These are phyloP conservation scores for Thermomucor indicae-seudaticae DNA, from an alignment of 371 early-diverging fungal genomes.

Conservation along the genomic window DNA sequence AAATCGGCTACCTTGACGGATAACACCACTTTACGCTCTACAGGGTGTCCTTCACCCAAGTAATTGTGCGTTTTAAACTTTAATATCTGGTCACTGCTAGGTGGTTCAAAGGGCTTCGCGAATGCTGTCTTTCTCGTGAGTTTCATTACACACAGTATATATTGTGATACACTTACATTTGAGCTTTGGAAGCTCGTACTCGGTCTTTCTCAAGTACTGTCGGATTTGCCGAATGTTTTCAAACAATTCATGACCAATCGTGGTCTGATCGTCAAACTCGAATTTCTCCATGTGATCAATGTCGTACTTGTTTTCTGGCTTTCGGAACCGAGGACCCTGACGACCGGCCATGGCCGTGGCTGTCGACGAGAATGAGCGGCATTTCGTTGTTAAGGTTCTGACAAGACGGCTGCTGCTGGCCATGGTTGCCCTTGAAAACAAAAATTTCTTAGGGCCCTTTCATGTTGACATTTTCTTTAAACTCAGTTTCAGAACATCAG, in stretches of 20 bases:
- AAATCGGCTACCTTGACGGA: conserved; percentile 51
- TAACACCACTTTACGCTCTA: conserved; percentile 56
- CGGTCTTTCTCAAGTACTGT: conserved; percentile 59
- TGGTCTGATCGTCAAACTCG: conserved; percentile 57
- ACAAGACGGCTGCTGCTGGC: no score
- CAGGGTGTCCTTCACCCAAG: conserved; percentile 61
- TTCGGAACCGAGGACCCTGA: conserved; percentile 27
- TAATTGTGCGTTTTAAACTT: conserved; percentile 56
- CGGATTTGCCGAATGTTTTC: conserved; percentile 58
- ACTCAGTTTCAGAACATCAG: no score
- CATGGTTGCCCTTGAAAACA: no score
- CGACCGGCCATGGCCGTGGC: conserved; percentile 30
- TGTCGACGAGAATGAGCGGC: conserved; percentile 25
- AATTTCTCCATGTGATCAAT: conserved; percentile 53
- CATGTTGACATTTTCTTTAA: no score
- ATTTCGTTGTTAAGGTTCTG: not conserved
- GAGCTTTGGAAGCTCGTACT: conserved; percentile 63
- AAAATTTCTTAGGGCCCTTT: no score
- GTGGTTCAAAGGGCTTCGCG: conserved; percentile 58
- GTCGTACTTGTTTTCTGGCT: conserved; percentile 45
- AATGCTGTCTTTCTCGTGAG: no score
- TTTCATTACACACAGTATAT: conserved; percentile 1
- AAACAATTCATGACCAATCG: conserved; percentile 52
- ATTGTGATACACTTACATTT: conserved; percentile 33
- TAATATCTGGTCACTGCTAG: conserved; percentile 46